Evolutionary conservation across 768 basidiomycete species (phyloP).

Genomic region (Leccinum subtestaceum): DNA sequence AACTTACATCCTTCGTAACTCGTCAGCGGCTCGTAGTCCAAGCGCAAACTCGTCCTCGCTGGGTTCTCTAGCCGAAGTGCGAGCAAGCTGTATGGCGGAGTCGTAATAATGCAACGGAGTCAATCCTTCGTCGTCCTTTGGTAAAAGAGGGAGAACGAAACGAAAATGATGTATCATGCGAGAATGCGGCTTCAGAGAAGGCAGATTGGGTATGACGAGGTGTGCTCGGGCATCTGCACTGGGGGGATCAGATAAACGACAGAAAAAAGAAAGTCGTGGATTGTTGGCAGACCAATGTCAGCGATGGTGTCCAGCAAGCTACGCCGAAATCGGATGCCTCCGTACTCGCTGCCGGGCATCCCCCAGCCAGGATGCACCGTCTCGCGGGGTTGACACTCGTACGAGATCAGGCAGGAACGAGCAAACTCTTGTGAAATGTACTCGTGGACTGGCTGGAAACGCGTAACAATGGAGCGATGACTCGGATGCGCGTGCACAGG

Average conservation of each 20-base stretch:
- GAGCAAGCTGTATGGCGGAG: constrained; percentile 69
- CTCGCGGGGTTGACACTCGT: constrained; percentile 68
- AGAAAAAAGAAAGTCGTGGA: background rate
- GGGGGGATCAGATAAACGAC: constrained; percentile 1
- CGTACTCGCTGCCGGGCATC: constrained; percentile 59
- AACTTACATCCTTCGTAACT: constrained; percentile 57
- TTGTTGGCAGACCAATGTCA: constrained; percentile 54
- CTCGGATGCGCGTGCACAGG: background rate
- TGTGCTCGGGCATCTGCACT: constrained; percentile 63
- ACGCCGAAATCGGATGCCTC: constrained; percentile 61
- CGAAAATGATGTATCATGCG: constrained; percentile 82
- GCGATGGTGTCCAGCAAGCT: constrained; percentile 69
- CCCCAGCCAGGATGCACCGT: constrained; percentile 76
- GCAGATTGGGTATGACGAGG: constrained; percentile 69
- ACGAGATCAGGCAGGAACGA: constrained; percentile 68
- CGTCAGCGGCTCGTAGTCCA: constrained; percentile 59
- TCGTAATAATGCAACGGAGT: constrained; percentile 75
- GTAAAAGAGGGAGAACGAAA: constrained; percentile 63
- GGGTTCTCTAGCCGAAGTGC: constrained; percentile 57
- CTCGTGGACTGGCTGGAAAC: constrained; percentile 54
- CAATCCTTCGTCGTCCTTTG: constrained; percentile 59
- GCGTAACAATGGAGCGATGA: background rate
- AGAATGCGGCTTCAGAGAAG: constrained; percentile 63
- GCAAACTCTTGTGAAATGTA: constrained; percentile 74
- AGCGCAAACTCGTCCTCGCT: constrained; percentile 64